phyloP scores from a whole-genome alignment of 2,329 filamentous ascomycete genomes.

The Pseudogymnoascus destructans region DNA sequence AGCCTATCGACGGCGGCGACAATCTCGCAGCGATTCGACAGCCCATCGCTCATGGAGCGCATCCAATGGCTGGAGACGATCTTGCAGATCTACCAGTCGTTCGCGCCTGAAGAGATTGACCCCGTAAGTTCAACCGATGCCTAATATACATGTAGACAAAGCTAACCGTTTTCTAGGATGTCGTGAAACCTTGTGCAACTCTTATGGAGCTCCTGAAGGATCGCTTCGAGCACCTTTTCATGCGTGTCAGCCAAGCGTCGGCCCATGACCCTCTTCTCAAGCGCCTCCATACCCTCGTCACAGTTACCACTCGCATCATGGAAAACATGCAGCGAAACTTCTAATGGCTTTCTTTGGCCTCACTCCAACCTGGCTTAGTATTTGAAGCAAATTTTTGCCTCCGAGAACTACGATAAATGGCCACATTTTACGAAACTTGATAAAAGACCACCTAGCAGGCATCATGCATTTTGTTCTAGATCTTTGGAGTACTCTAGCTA shows the following conservation, averaged over 20 bases:
- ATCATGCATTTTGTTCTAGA: constrained; percentile 4
- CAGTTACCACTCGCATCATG: constrained; percentile 22
- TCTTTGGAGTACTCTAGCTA: neutral
- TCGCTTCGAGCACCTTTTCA: constrained; percentile 39
- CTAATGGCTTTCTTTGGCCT: neutral
- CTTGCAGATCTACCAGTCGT: constrained; percentile 35
- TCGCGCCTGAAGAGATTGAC: constrained; percentile 16
- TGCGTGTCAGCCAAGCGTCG: constrained; percentile 36
- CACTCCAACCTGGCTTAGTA: neutral
- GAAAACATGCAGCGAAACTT: constrained; percentile 13
- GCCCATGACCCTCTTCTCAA: constrained; percentile 36
- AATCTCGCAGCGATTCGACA: constrained; percentile 44
- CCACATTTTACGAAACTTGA: constrained; percentile 8
- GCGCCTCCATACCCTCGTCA: constrained; percentile 34
- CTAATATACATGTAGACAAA: neutral
- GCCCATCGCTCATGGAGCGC: constrained; percentile 40
- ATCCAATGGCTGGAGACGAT: constrained; percentile 48
- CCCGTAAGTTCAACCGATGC: constrained; percentile 21
- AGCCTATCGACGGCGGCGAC: constrained; percentile 52
- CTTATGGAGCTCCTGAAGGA: constrained; percentile 42
- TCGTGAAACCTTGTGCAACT: constrained; percentile 28
- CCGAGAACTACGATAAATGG: constrained; percentile 1
- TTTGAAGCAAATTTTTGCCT: neutral
- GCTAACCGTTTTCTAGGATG: constrained; percentile 32
- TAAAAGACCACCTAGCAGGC: constrained; percentile 6